Evolutionary conservation across 139 green algal species (phyloP).

Genomic region (Coccomyxa sp.): DNA sequence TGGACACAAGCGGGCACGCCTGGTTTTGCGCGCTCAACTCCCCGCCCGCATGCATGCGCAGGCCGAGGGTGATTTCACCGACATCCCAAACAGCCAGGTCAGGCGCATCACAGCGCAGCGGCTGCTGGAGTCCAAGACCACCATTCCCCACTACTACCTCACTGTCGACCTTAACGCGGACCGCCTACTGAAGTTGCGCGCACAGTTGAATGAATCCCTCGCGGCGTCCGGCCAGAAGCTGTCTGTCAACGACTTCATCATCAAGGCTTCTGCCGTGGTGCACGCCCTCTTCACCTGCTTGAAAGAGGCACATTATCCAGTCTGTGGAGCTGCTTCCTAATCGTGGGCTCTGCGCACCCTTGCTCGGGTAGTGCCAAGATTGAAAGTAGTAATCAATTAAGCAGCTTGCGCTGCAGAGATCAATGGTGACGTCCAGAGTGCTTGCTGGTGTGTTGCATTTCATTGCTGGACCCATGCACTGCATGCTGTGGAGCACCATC

Average conservation of each 20-base stretch:
- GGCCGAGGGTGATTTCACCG: constrained; percentile 21
- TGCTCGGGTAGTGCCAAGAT: not conserved
- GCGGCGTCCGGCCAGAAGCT: constrained; percentile 71
- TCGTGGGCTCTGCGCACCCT: not conserved
- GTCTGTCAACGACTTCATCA: constrained; percentile 94
- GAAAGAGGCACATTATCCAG: too few species aligned
- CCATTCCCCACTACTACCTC: constrained; percentile 98
- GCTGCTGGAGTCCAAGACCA: constrained; percentile 91
- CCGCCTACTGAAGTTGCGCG: constrained; percentile 48
- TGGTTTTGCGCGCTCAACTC: too few species aligned
- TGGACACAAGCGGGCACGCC: too few species aligned
- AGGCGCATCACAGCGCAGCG: constrained; percentile 79
- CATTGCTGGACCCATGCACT: too few species aligned
- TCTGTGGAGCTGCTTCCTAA: not conserved
- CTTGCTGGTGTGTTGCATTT: too few species aligned
- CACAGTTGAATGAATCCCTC: constrained; percentile 57
- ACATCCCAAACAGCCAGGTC: constrained; percentile 78
- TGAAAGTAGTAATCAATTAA: not conserved
- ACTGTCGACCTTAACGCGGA: constrained; percentile 69
- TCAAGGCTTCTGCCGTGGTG: constrained; percentile 85
- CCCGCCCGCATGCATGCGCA: not conserved
- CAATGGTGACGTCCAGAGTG: too few species aligned
- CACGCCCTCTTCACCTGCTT: not conserved
- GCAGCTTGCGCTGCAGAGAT: not conserved
- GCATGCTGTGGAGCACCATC: too few species aligned